These are phyloP conservation scores for Spatholobus suberectus DNA, from an alignment of 306 rosid genomes.

Conservation along the genomic window DNA sequence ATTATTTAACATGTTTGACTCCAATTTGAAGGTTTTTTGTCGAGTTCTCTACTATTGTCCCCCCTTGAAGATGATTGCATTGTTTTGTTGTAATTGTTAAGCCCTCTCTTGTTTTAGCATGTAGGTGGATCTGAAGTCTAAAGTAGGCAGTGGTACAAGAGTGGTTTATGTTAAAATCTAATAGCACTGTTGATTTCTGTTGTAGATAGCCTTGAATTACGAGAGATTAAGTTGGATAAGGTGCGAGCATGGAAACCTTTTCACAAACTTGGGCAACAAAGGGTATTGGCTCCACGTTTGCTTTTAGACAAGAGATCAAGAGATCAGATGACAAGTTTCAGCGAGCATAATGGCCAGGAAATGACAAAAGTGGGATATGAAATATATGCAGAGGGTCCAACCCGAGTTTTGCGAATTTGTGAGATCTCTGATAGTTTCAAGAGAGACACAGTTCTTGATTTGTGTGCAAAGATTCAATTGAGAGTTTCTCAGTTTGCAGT, in stretches of 20 bases:
- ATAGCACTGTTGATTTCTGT: conserved; percentile 40
- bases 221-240: conserved; percentile 93
- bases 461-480: conserved; percentile 69
- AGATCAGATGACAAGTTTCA: conserved; percentile 39
- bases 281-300: conserved; percentile 60
- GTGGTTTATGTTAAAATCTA: conserved; percentile 22
- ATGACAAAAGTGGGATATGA: conserved; percentile 77
- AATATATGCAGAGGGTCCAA: conserved; percentile 95
- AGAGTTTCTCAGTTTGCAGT: conserved; percentile 71
- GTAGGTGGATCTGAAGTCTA: background rate
- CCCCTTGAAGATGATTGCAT: conserved; percentile 6
- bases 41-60: too few species aligned
- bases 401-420: conserved; percentile 85
- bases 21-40: too few species aligned
- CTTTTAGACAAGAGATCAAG: conserved; percentile 54
- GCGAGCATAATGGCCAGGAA: conserved; percentile 53
- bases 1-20: too few species aligned
- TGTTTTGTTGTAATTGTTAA: conserved; percentile 24
- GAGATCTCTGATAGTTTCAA: conserved; percentile 67
- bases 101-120: background rate
- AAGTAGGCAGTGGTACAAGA: background rate
- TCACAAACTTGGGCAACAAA: conserved; percentile 64
- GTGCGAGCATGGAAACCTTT: conserved; percentile 85
- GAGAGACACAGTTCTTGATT: conserved; percentile 52
- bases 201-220: conserved; percentile 69